These are phyloP conservation scores for Bolboschoenoplectus hybrid DNA, from an alignment of 202 grass and related monocot genomes.

Conservation along the genomic window DNA sequence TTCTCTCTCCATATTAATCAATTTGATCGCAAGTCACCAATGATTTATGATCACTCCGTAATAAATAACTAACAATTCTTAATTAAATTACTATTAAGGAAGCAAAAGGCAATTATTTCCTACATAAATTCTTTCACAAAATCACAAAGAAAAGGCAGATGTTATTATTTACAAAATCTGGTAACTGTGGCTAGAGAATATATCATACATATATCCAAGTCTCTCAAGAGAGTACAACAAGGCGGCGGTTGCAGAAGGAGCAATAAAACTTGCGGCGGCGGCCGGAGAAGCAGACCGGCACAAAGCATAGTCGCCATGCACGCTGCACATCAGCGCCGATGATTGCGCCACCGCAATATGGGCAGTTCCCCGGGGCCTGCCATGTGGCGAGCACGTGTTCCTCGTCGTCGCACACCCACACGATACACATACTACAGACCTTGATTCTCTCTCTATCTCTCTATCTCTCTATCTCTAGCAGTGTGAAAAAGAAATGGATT, in stretches of 20 bases:
- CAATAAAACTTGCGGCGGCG: conserved; percentile 46
- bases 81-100: too few relatives aligned
- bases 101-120: neutral
- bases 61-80: too few relatives aligned
- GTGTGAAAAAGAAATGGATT: neutral
- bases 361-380: conserved; percentile 58
- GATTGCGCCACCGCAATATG: conserved; percentile 59
- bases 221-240: conserved; percentile 38
- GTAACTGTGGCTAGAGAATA: neutral
- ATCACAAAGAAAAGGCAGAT: neutral
- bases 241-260: conserved; percentile 50
- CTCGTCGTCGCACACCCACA: conserved; percentile 59
- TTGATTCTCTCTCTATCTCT: neutral
- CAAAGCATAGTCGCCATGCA: conserved; percentile 52
- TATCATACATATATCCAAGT: neutral
- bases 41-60: neutral
- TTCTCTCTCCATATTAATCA: neutral
- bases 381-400: conserved; percentile 51
- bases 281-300: conserved; percentile 51
- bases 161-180: neutral
- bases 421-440: conserved; percentile 48
- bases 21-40: neutral
- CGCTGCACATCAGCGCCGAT: conserved; percentile 59
- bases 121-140: neutral
- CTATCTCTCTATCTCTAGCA: neutral